Evolutionary conservation across 2,329 filamentous ascomycete genomes (phyloP).

Genomic region (Aureobasidium sp.): DNA sequence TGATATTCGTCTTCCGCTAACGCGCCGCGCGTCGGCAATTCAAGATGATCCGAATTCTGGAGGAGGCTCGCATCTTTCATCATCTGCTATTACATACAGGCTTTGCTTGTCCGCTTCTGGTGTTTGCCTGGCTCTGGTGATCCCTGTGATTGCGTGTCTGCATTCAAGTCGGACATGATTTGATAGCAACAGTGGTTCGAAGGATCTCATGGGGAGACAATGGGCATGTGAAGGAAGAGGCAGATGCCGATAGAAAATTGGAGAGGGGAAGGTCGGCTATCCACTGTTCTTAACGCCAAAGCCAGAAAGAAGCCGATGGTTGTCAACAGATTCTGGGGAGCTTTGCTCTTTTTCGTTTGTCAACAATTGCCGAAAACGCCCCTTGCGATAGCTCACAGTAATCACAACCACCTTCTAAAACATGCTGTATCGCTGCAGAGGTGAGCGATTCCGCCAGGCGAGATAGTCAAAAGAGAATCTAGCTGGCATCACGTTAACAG

Average conservation of each 20-base stretch:
- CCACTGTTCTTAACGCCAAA: too few species aligned
- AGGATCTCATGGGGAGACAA: background rate
- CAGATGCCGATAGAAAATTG: background rate
- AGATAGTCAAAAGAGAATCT: too few species aligned
- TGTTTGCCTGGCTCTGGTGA: background rate
- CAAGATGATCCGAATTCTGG: background rate
- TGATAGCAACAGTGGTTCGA: background rate
- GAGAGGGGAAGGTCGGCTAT: background rate
- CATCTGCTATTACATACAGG: background rate
- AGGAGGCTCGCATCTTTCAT: background rate
- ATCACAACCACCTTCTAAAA: too few species aligned
- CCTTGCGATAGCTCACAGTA: background rate
- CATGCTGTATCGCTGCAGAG: background rate
- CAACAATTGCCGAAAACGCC: too few species aligned
- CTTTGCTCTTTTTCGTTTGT: background rate
- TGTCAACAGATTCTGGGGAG: background rate
- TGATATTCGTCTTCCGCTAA: background rate
- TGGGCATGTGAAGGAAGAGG: background rate
- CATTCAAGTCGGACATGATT: conserved; percentile 1
- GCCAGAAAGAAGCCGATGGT: background rate
- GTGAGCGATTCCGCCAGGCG: background rate
- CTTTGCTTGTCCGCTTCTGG: conserved; percentile 11
- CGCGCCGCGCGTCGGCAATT: background rate
- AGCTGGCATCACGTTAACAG: too few species aligned
- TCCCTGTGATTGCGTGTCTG: background rate